Percentiles rank a stretch among this genome's conserved stretches.
phyloP scores from a whole-genome alignment of 2,329 filamentous ascomycete species.

The Hymenoscyphus fructigenus region DNA sequence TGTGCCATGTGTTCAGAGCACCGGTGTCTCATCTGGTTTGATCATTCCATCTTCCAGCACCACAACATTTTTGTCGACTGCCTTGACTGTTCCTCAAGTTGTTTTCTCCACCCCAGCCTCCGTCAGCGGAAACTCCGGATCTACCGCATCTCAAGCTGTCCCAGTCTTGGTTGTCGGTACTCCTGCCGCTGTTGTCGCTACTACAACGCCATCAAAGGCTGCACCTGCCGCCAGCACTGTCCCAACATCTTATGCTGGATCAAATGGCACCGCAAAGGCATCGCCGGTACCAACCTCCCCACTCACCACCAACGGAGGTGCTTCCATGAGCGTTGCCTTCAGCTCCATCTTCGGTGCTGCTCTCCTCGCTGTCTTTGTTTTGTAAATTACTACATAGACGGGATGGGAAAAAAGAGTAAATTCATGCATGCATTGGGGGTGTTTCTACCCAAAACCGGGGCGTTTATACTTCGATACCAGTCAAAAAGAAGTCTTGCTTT shows the following conservation, averaged over 20 bases:
- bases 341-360: constrained; percentile 29
- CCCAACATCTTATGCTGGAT: constrained; percentile 22
- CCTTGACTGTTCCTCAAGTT: constrained; percentile 53
- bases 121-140: constrained; percentile 11
- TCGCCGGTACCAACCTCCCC: constrained; percentile 34
- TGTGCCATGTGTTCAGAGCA: constrained; percentile 47
- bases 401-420: neutral
- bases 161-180: constrained; percentile 5
- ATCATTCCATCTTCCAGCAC: constrained; percentile 52
- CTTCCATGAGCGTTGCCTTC: constrained; percentile 28
- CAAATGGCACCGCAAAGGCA: constrained; percentile 26
- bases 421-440: neutral
- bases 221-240: constrained; percentile 36
- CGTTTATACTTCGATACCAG: constrained; percentile 1
- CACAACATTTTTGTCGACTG: constrained; percentile 47
- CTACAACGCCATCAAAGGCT: constrained; percentile 9
- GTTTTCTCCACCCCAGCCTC: constrained; percentile 41
- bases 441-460: neutral
- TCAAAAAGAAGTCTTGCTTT: neutral
- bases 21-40: constrained; percentile 40
- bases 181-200: constrained; percentile 9
- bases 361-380: constrained; percentile 30
- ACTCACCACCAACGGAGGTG: constrained; percentile 28
- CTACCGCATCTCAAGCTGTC: constrained; percentile 34
- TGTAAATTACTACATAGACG: constrained; percentile 21